These are phyloP conservation scores for Pachyrhizus erosus DNA, from an alignment of 306 rosid species.

Conservation along the genomic window DNA sequence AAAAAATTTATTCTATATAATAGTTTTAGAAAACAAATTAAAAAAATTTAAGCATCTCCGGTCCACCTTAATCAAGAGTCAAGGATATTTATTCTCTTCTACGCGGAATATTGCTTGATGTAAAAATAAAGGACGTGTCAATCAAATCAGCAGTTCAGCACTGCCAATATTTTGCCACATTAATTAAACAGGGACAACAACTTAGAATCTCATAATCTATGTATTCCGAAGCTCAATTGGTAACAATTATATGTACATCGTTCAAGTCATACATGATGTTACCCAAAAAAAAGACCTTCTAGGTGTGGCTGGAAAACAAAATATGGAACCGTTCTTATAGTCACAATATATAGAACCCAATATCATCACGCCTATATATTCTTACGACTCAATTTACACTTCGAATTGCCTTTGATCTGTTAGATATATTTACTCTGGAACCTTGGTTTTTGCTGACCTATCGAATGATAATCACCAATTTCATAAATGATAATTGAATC, in stretches of 20 bases:
- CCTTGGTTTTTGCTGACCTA: conserved; percentile 25
- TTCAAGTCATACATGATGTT: too few species aligned
- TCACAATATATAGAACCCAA: background rate
- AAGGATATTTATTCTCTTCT: too few species aligned
- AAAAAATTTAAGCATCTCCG: too few species aligned
- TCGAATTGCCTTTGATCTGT: background rate
- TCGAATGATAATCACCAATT: conserved; percentile 17
- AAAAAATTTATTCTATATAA: too few species aligned
- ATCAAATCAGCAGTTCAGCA: too few species aligned
- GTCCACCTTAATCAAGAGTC: too few species aligned
- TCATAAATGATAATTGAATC: background rate
- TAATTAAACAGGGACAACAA: too few species aligned
- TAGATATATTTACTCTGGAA: background rate
- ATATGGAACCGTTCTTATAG: background rate
- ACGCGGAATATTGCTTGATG: too few species aligned
- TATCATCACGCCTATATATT: background rate
- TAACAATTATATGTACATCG: background rate
- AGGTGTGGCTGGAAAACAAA: background rate
- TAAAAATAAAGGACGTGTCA: too few species aligned
- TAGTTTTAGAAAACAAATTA: too few species aligned
- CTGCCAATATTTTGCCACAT: too few species aligned
- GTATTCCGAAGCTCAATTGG: background rate
- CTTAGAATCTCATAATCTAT: background rate
- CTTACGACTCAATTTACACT: background rate
- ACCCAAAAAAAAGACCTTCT: background rate